Conservation (phyloP, 441 rosid genomes). For the Raphanus hybrid region DNA sequence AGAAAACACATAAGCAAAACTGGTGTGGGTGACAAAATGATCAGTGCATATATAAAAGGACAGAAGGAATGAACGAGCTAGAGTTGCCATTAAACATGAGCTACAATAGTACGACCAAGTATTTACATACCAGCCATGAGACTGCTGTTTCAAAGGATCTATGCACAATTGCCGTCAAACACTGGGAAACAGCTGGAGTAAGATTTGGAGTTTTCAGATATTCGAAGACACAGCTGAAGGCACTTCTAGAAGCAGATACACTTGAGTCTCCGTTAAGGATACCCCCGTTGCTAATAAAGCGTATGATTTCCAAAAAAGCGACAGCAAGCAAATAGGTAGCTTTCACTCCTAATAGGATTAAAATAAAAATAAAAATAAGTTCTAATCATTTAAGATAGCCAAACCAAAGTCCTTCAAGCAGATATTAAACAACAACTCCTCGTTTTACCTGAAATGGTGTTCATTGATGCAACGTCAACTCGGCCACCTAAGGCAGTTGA, state of each 20-base stretch:
- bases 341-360: constrained; percentile 82
- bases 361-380: background rate
- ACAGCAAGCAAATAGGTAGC: constrained; percentile 99
- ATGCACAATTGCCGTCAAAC: constrained; percentile 1
- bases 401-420: constrained; percentile 19
- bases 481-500: constrained; percentile 95
- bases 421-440: constrained; percentile 24
- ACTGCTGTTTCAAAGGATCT: too few species aligned
- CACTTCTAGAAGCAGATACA: constrained; percentile 84
- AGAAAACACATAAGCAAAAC: constrained; percentile 16
- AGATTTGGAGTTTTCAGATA: constrained; percentile 62
- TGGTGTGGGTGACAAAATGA: background rate
- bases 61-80: too few species aligned
- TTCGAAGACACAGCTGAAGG: constrained; percentile 96
- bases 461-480: constrained; percentile 87
- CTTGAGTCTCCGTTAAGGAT: constrained; percentile 81
- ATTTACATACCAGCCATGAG: too few species aligned
- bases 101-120: too few species aligned
- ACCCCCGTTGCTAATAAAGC: constrained; percentile 99
- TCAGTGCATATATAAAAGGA: too few species aligned
- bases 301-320: constrained; percentile 90
- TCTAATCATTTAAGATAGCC: constrained; percentile 28
- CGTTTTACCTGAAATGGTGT: constrained; percentile 83
- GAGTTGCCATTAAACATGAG: too few species aligned
- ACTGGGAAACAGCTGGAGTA: constrained; percentile 24